Evolutionary conservation across 441 rosid species (phyloP), one percentile per base, ranked within the genome.

Genomic region (Kokia cookei): DNA sequence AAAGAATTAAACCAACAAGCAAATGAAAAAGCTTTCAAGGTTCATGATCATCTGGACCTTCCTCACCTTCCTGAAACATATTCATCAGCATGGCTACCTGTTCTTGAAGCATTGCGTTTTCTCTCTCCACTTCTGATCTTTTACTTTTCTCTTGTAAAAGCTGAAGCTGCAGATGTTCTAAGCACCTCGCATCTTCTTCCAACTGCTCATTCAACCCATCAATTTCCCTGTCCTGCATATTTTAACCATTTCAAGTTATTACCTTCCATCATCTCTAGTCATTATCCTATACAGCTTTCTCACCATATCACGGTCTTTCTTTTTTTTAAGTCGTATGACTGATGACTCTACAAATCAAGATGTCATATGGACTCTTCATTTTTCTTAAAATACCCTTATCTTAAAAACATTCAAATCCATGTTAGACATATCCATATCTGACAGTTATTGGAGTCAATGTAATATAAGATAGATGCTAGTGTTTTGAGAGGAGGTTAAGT

Each of bases 171-270:
- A 95, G 84, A 76, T 93, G 97, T 76, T 96, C 97, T 14, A 93
- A 76, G 81, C 95, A 88, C 64, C 87, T 86, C 0, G 93, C 72
- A 75, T 96, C 99, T 79, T 89, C 97, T 73, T 96, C 99, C 71
- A 96, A 84, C 84, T 93, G 99, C 80, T 96, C 99, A 74, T 93
- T 96, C 50, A 96, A 82, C 29, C 97, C 98, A 75, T 87, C 83
- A 3, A 96, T 96, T 74, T 96, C 99, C 63, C 90, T 84, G 81
- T 96, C 98, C 99, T 96, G 86, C 81, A 75, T 40, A 66, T 64
- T 48, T 13, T 29, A 70, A 29, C 27, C 59, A 35, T 45, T 43
- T 50, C 17, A 6, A 29, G 64, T 45, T 7, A 37, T 37, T 37
- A 37, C 40, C 40, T 37, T 37, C 40, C 40, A 37, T 37, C 8